Evolutionary conservation across 805 yeast species (phyloP), one percentile per base, ranked within the genome.

Genomic region (Huiozyma sinensis): DNA sequence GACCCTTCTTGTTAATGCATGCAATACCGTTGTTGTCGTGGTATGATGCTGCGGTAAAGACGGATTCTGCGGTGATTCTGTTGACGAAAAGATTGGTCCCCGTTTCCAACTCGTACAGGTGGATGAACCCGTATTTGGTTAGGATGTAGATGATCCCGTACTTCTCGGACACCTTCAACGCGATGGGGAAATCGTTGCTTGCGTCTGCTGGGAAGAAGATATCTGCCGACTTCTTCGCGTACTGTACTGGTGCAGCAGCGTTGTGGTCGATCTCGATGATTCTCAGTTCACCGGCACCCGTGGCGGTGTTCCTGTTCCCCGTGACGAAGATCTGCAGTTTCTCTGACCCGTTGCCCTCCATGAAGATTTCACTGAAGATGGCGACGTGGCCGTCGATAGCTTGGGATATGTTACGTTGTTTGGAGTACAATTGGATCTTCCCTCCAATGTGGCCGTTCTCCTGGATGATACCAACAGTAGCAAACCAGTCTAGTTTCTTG

Each of bases 321-420:
- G 90, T 89, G 47, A 94, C 84, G 64, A 92, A 90, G 31, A 90
- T 79, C 65, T 86, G 88, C 41, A 95, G 84, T 36, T 85, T 85
- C 6, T 52, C 39, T 29, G 78, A 55, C n/a, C 71, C 48, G 35
- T 89, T 85, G 44, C 87, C 87, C 42, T 78, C 83, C 54, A 90
- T 71, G 48, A 78, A 73, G 50, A 92, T 69, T 47, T 73, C 71
- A 44, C 95, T 87, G 68, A 92, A 92, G 36, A 79, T 78, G 47
- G 95, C 92, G 44, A 94, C 97, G 65, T 92, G 98, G 56, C 98
- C 98, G 60, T 92, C 97, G 55, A 92, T 86, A 17, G 95, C 89
- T 69, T 92, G 99, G 10, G 97, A 89, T 35, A 90, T 85, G 60
- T 84, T 83, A 68, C 97, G 81, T 43, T 81, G 78, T 62, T 82